phyloP scores from a whole-genome alignment of 2,329 filamentous ascomycete species.

The Fusarium albosuccineum region DNA sequence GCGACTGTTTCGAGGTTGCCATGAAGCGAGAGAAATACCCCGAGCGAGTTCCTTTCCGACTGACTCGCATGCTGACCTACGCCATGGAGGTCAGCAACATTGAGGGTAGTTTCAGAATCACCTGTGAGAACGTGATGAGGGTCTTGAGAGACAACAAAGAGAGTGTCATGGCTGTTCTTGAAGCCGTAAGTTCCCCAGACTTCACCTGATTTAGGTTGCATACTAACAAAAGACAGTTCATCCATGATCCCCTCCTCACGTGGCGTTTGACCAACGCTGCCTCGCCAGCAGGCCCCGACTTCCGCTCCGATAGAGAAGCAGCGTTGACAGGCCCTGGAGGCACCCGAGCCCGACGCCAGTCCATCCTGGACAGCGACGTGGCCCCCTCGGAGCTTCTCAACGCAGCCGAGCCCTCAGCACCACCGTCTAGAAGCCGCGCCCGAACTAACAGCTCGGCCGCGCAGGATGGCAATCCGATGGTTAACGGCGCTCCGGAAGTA shows the following conservation, averaged over 20 bases:
- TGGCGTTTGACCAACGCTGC: conserved; percentile 84
- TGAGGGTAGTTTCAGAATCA: conserved; percentile 97
- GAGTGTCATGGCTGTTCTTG: conserved; percentile 96
- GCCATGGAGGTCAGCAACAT: conserved; percentile 99
- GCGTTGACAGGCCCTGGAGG: conserved; percentile 62
- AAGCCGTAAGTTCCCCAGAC: conserved; percentile 78
- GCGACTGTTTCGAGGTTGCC: conserved; percentile 98
- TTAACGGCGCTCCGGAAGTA: conserved; percentile 61
- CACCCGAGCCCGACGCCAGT: conserved; percentile 72
- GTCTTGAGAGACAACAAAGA: conserved; percentile 98
- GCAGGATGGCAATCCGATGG: conserved; percentile 48
- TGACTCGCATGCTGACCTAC: conserved; percentile 99
- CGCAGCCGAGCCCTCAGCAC: conserved; percentile 60
- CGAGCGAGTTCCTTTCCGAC: conserved; percentile 95
- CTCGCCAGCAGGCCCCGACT: conserved; percentile 75
- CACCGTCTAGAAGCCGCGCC: conserved; percentile 64
- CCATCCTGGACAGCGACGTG: conserved; percentile 75
- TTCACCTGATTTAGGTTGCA: not conserved
- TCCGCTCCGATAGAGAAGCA: conserved; percentile 71
- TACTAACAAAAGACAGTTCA: conserved; percentile 73
- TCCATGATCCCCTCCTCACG: conserved; percentile 98
- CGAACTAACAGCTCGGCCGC: conserved; percentile 71
- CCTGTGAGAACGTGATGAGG: conserved; percentile 98
- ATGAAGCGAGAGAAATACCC: conserved; percentile 99
- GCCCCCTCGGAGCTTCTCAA: conserved; percentile 71